Base-by-base conservation (phyloP, 192 early-diverging fungal species). In the Coemansia sp. region DNA sequence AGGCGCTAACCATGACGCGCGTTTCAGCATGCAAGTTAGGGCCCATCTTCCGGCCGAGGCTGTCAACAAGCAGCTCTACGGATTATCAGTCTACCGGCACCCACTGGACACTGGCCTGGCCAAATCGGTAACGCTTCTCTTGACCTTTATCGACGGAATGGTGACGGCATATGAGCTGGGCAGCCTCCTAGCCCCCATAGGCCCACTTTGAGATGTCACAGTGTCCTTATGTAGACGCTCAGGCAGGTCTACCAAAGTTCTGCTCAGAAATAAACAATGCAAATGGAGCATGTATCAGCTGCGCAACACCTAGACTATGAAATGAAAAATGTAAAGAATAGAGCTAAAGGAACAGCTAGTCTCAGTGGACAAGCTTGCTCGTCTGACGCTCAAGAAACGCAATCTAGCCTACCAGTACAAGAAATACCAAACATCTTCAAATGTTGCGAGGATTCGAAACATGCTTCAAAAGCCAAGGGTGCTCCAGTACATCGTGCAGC, bases 401-500 rank as follows among this genome's bases (percentile, higher is more conserved):
- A n/a, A n/a, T n/a, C n/a, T n/a, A n/a, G n/a, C n/a, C n/a, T n/a
- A n/a, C 29, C 31, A 14, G 40, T n/a, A 56, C 13, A 32, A 35
- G 33, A 41, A 32, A 19, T 5, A 26, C 37, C 27, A 3, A 19
- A 18, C 4, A 7, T 6, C 14, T 25, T 49, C 26, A 69, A 18
- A 62, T 49, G 3, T 47, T 23, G n/a, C 49, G 49, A 1, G 68
- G 68, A 26, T 63, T 37, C 0, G 51, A 31, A 41, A 76, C 33
- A 34, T 77, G 65, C 58, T 59, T 80, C 10, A 59, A 33, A n/a
- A 79, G 74, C 77, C 77, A 97, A 15, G 93, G 91, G 61, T 97
- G 94, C 34, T 78, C 40, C 48, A 90, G 52, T 14, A 97, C 93
- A 11, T 86, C 67, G 3, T 84, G 78, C 14, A 96, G 65, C 26